phyloP scores from a whole-genome alignment of 306 rosid species.

The Acmispon strigosus region DNA sequence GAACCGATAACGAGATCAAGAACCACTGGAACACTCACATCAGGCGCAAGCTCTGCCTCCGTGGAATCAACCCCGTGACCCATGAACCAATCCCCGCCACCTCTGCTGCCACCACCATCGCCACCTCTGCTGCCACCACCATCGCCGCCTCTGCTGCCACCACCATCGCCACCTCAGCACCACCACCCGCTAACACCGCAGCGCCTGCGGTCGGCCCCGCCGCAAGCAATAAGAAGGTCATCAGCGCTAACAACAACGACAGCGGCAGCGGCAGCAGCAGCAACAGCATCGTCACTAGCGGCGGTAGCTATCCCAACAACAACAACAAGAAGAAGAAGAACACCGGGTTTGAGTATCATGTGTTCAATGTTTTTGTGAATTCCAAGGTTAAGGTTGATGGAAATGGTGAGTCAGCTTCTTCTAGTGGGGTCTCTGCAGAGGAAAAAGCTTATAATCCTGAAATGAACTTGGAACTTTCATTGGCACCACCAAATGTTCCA shows the following conservation, averaged over 20 bases:
- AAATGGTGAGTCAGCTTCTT: constrained; percentile 6
- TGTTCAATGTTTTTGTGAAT: background rate
- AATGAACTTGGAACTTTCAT: constrained; percentile 47
- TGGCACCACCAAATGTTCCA: constrained; percentile 23
- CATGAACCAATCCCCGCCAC: constrained; percentile 28
- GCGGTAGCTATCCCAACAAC: too few species aligned
- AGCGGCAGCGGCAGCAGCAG: too few species aligned
- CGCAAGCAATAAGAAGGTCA: background rate
- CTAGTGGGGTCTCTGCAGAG: background rate
- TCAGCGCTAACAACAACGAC: background rate
- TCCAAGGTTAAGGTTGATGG: background rate
- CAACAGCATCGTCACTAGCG: background rate
- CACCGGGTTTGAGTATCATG: background rate
- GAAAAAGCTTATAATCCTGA: background rate
- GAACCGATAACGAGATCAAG: constrained; percentile 67
- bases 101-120: background rate
- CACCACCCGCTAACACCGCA: background rate
- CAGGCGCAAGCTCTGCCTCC: constrained; percentile 33
- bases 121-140: background rate
- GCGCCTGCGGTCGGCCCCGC: background rate
- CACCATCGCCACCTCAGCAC: background rate
- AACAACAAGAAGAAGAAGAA: background rate
- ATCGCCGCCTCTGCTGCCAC: background rate
- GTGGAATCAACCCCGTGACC: constrained; percentile 52
- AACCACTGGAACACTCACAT: constrained; percentile 63